phyloP scores from a whole-genome alignment of 2,329 filamentous ascomycete species.

The Fusarium napiforme region DNA sequence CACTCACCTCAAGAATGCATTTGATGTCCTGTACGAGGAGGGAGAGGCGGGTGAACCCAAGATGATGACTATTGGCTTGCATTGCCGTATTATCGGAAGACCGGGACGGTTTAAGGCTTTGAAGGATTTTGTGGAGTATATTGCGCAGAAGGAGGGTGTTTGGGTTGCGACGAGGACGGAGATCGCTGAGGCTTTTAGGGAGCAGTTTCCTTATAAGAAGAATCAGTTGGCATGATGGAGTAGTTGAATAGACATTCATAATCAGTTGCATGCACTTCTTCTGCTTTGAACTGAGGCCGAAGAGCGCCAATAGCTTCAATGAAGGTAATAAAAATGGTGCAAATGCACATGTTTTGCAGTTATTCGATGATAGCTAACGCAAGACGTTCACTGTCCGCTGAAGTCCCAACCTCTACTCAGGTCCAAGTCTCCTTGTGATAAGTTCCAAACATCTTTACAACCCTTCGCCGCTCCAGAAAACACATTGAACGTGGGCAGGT shows the following conservation, averaged over 20 bases:
- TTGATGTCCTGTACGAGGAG: conserved; percentile 2
- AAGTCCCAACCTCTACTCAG: background rate
- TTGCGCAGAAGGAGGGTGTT: background rate
- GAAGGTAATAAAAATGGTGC: no score
- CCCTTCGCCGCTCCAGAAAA: background rate
- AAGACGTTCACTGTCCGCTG: background rate
- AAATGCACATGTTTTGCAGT: no score
- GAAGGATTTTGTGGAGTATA: conserved; percentile 10
- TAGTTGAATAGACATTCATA: rapidly evolving
- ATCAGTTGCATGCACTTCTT: rapidly evolving
- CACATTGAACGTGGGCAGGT: background rate
- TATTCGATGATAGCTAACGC: no score
- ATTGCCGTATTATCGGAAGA: conserved; percentile 10
- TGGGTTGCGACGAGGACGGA: conserved; percentile 8
- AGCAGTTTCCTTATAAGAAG: conserved; percentile 1
- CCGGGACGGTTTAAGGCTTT: background rate
- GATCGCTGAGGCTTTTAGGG: background rate
- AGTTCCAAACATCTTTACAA: background rate
- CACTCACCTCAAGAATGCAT: conserved; percentile 2
- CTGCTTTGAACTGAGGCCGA: background rate
- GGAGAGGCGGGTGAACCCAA: background rate
- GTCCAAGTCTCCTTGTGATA: background rate
- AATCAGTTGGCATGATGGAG: background rate
- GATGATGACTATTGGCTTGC: conserved; percentile 8
- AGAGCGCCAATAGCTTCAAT: no score